phyloP scores from a whole-genome alignment of 805 yeast species.

The Lachancea thermotolerans region DNA sequence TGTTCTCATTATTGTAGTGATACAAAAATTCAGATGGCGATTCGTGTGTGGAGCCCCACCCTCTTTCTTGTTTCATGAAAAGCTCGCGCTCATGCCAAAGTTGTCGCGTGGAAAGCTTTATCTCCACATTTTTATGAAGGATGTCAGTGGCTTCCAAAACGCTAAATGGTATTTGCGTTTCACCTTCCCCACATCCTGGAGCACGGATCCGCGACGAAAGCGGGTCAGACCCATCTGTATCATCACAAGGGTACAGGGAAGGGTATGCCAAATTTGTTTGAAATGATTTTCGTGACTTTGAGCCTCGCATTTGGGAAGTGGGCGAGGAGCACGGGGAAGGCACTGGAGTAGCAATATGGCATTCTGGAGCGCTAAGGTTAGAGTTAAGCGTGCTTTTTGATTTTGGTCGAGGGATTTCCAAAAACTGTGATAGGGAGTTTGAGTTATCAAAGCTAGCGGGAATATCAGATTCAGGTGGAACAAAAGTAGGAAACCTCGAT shows the following conservation, averaged over 20 bases:
- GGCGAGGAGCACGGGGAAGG: conserved; percentile 74
- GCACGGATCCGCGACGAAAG: conserved; percentile 12
- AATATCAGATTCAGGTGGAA: conserved; percentile 43
- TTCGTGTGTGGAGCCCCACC: conserved; percentile 35
- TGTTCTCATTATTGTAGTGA: conserved; percentile 13
- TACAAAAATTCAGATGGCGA: conserved; percentile 30
- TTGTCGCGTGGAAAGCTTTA: conserved; percentile 62
- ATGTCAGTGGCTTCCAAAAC: conserved; percentile 73
- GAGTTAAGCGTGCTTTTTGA: conserved; percentile 26
- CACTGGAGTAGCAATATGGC: conserved; percentile 70
- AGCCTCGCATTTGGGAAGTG: conserved; percentile 18
- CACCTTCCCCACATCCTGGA: conserved; percentile 4
- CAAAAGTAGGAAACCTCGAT: conserved; percentile 67
- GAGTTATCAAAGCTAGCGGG: conserved; percentile 44
- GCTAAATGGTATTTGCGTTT: conserved; percentile 52
- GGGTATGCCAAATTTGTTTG: conserved; percentile 67
- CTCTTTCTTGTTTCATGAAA: conserved; percentile 70
- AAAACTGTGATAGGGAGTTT: conserved; percentile 51
- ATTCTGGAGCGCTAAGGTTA: conserved; percentile 26
- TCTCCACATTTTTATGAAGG: conserved; percentile 52
- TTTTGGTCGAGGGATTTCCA: conserved; percentile 51
- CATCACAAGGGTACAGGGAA: conserved; percentile 49
- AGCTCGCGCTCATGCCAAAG: conserved; percentile 63
- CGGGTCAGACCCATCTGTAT: conserved; percentile 30
- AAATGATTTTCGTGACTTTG: conserved; percentile 45